Evolutionary conservation across 2,329 filamentous ascomycete genomes (phyloP).

Genomic region (Plectosphaerella cucumerina): DNA sequence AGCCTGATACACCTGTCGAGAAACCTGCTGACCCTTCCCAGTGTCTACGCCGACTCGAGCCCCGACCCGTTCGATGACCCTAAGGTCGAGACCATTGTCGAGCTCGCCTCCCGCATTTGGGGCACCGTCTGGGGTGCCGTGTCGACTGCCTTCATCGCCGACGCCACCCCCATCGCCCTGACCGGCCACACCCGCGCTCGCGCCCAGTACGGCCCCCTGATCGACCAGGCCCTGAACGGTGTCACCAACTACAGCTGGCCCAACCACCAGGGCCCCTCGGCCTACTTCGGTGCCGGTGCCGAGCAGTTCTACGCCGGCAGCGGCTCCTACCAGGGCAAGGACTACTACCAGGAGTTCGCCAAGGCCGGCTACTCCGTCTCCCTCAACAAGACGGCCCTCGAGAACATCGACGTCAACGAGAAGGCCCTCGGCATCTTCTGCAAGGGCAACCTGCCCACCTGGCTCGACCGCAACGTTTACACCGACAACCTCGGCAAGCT

Average conservation of each 20-base stretch:
- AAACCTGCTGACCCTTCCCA: conserved; percentile 13
- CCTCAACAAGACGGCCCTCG: conserved; percentile 69
- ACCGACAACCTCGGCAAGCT: conserved; percentile 61
- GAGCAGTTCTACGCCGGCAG: conserved; percentile 71
- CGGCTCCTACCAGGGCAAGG: conserved; percentile 62
- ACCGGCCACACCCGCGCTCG: conserved; percentile 70
- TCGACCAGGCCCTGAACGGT: conserved; percentile 73
- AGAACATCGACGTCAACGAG: conserved; percentile 49
- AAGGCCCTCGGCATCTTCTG: conserved; percentile 76
- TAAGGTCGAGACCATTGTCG: conserved; percentile 79
- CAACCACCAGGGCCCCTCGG: conserved; percentile 68
- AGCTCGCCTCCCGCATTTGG: conserved; percentile 69
- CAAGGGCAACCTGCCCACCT: conserved; percentile 71
- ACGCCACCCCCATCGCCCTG: conserved; percentile 76
- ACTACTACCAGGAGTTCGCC: conserved; percentile 76
- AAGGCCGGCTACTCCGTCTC: conserved; percentile 69
- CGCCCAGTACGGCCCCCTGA: conserved; percentile 63
- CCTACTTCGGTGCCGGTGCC: conserved; percentile 77
- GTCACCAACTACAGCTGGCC: conserved; percentile 81
- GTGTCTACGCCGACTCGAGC: conserved; percentile 74
- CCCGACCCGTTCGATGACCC: conserved; percentile 73
- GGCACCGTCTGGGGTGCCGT: conserved; percentile 61
- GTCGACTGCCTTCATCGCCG: conserved; percentile 75
- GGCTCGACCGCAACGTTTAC: conserved; percentile 84
- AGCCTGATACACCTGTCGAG: not conserved